Conservation (phyloP, 441 rosid species). For the Pelargonium fulgidum region DNA sequence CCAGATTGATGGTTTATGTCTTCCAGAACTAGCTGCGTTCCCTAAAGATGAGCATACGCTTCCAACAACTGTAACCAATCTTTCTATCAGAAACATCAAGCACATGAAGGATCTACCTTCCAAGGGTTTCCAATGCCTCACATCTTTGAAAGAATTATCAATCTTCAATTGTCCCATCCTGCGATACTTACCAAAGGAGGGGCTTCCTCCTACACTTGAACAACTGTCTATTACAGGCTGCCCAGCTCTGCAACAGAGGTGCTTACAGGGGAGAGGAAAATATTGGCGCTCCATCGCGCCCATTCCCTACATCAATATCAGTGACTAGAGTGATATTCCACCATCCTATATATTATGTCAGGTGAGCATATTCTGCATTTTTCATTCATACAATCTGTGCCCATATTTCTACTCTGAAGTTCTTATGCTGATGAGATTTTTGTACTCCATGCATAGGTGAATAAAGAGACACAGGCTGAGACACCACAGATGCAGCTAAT, state of each 20-base stretch:
- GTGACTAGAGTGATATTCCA: slow-evolving; percentile 7
- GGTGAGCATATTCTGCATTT: neutral
- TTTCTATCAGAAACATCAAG: slow-evolving; percentile 6
- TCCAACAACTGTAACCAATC: neutral
- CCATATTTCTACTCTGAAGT: neutral
- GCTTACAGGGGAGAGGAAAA: slow-evolving; percentile 7
- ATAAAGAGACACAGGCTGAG: neutral
- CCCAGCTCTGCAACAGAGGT: neutral
- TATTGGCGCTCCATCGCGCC: slow-evolving; percentile 3
- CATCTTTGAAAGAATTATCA: slow-evolving; percentile 4
- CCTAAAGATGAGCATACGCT: slow-evolving; percentile 10
- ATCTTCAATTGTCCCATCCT: neutral
- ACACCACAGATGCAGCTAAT: neutral
- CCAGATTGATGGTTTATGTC: slow-evolving; percentile 10
- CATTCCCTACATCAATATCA: neutral
- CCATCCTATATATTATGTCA: slow-evolving; percentile 1
- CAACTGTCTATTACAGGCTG: slow-evolving; percentile 8
- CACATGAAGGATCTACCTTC: slow-evolving; percentile 3
- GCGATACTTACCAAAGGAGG: slow-evolving; percentile 1
- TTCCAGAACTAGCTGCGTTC: slow-evolving; percentile 14
- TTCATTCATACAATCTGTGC: neutral
- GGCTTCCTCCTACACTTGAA: neutral
- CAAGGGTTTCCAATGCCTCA: slow-evolving; percentile 4
- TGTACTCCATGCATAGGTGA: neutral
- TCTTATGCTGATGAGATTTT: neutral